Base-by-base conservation (phyloP, 768 basidiomycete genomes). In the Tricholoma sp. region DNA sequence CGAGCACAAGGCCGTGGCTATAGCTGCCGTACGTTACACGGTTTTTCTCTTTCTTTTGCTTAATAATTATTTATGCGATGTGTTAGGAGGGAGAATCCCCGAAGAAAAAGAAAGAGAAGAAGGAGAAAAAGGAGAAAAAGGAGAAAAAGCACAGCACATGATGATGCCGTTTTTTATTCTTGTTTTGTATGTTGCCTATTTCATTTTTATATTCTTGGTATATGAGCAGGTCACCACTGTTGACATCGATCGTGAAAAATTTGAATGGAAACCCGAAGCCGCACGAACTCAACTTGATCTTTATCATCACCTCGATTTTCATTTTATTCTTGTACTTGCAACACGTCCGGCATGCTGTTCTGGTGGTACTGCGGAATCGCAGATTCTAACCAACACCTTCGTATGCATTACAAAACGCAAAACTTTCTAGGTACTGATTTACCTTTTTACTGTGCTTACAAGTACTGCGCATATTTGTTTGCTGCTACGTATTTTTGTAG, bases 21-120 rank as follows among this genome's bases (percentile, higher is more conserved):
- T 77, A 53, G 60, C 75, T 56, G 9, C 17, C 57, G 28, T 39
- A 28, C 42, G 59, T 60, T 59, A 63, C 61, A 29, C 41, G 42
- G 54, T 12, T 10, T 44, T 17, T 53, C 12, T 52, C 37, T 9
- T 45, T 11, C 32, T 42, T 42, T 32, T 50, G 33, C 47, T n/a
- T 17, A 32, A 36, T 58, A 20, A 55, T 44, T 31, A 53, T 17
- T 58, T 24, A 48, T 54, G 32, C 34, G 41, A 11, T 50, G 24
- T 39, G 39, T n/a, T 42, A 67, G 66, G 61, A 56, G 24, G 61
- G 60, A 9, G 60, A 61, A n/a, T 49, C 44, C 33, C 28, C 65
- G 11, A 76, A 83, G 62, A 76, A 80, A 61, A 83, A 83, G 68
- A 78, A 85, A 59, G 78, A 83, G 56, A 80, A 82, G 67, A 80